phyloP scores from a whole-genome alignment of 495 filamentous ascomycete species.

The Podospora didyma region DNA sequence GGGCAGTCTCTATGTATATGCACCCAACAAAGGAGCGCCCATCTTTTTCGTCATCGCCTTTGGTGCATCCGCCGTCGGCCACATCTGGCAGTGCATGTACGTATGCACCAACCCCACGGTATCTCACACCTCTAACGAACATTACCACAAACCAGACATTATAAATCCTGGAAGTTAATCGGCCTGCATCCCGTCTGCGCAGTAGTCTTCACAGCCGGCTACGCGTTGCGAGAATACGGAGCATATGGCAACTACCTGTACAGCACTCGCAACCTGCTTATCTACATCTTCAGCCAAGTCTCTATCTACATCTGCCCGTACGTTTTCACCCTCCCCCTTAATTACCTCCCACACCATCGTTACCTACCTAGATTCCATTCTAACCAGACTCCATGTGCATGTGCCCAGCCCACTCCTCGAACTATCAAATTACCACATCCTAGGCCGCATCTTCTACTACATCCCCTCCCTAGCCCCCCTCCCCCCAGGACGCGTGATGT shows the following conservation, averaged over 20 bases:
- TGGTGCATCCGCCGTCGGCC: conserved; percentile 48
- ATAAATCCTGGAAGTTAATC: conserved; percentile 24
- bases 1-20: conserved; percentile 62
- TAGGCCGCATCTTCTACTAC: conserved; percentile 34
- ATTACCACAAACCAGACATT: conserved; percentile 14
- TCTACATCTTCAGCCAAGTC: conserved; percentile 28
- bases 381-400: neutral
- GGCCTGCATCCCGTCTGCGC: conserved; percentile 25
- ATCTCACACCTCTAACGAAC: neutral
- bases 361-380: too few relatives aligned
- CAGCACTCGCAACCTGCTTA: conserved; percentile 11
- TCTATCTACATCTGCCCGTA: conserved; percentile 33
- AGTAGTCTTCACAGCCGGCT: conserved; percentile 25
- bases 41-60: conserved; percentile 62
- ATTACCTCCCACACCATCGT: too few relatives aligned
- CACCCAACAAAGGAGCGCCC: conserved; percentile 64
- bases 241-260: conserved; percentile 33
- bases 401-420: conserved; percentile 31
- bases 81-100: conserved; percentile 60
- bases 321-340: conserved; percentile 2
- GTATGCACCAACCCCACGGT: too few relatives aligned
- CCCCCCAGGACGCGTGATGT: conserved; percentile 20
- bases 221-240: conserved; percentile 26
- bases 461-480: conserved; percentile 29
- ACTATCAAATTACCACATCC: conserved; percentile 37